A percentile compares a stretch with the other conserved stretches of the same genome.
phyloP scores from a whole-genome alignment of 805 yeast species.

The Wickerhamomyces mucosus region DNA sequence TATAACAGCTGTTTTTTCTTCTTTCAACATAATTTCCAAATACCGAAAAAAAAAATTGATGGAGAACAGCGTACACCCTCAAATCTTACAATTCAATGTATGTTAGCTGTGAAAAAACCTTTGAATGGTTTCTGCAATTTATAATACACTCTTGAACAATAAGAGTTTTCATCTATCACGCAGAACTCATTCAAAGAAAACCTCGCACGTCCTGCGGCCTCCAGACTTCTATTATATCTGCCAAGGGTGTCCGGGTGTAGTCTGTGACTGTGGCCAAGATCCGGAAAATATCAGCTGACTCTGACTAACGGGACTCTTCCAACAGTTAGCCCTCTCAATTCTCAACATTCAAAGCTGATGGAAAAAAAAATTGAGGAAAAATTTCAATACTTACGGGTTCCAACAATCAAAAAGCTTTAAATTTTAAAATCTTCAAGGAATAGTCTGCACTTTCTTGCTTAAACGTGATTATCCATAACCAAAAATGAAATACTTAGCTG shows the following conservation, averaged over 20 bases:
- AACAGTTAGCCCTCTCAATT: neutral
- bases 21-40: no score
- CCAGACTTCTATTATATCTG: no score
- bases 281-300: neutral
- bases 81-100: no score
- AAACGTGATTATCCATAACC: neutral
- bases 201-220: no score
- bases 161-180: no score
- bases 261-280: neutral
- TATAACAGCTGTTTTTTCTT: no score
- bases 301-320: neutral
- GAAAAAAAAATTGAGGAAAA: neutral
- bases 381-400: neutral
- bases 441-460: neutral
- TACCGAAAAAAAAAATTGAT: no score
- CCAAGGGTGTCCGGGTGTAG: slow-evolving; percentile 1
- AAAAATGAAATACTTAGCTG: slow-evolving; percentile 87
- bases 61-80: no score
- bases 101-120: no score
- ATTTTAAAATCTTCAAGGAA: neutral
- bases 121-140: no score
- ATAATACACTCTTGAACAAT: no score
- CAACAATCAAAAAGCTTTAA: neutral
- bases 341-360: neutral
- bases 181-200: no score